A percentile compares a stretch with the other conserved stretches of the same genome.
Evolutionary conservation across 1,284 basidiomycete genomes (phyloP).

Genomic region (Afroboletus lepidellus): DNA sequence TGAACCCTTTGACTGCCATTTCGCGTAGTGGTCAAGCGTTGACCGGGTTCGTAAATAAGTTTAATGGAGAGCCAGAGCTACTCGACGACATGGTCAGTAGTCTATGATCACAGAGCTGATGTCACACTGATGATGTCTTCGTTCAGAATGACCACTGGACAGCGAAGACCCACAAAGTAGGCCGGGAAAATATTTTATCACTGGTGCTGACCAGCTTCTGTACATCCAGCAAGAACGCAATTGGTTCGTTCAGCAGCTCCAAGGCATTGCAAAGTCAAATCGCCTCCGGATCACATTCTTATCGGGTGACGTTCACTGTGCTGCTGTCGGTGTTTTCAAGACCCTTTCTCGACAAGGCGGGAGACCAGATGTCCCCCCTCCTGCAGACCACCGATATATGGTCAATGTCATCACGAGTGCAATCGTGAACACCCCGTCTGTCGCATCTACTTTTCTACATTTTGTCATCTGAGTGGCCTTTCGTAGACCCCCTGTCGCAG

Average conservation of each 20-base stretch:
- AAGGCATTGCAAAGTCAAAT: constrained; percentile 62
- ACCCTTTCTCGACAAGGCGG: constrained; percentile 50
- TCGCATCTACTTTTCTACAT: constrained; percentile 13
- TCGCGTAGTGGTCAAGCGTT: constrained; percentile 68
- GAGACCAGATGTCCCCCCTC: constrained; percentile 49
- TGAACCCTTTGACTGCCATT: constrained; percentile 79
- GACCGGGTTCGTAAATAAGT: constrained; percentile 85
- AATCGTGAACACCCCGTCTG: constrained; percentile 80
- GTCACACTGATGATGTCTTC: background rate
- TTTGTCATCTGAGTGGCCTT: constrained; percentile 16
- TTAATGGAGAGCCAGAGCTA: constrained; percentile 88
- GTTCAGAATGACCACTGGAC: constrained; percentile 88
- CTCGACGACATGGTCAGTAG: constrained; percentile 81
- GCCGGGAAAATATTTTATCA: background rate
- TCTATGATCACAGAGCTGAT: background rate
- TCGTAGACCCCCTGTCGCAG: constrained; percentile 70
- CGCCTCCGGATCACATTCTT: constrained; percentile 77
- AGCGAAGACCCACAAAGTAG: constrained; percentile 74
- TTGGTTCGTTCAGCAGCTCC: constrained; percentile 80
- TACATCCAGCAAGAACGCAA: constrained; percentile 81
- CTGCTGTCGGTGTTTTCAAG: constrained; percentile 78
- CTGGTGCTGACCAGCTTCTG: background rate
- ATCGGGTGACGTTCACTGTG: constrained; percentile 92
- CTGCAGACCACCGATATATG: constrained; percentile 81
- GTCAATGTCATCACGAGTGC: constrained; percentile 78